Percentiles rank a stretch among this genome's conserved stretches.
Conservation (phyloP, 2,329 filamentous ascomycete species). For the Phoma sp. region DNA sequence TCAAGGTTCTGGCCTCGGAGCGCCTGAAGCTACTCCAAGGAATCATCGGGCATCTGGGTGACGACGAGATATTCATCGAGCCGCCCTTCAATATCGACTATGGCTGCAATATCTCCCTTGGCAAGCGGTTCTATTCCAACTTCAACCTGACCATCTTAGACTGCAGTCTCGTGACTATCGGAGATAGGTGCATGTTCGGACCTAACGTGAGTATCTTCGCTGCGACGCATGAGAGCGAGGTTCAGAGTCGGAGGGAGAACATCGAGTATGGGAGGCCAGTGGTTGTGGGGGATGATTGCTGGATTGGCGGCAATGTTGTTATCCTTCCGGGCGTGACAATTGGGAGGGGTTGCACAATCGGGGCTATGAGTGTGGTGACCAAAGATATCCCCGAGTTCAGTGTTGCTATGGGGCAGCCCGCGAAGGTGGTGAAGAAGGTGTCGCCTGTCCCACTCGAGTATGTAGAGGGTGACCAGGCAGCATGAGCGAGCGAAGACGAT, state of each 20-base stretch:
- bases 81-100: constrained; percentile 70
- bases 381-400: constrained; percentile 72
- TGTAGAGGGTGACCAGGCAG: neutral
- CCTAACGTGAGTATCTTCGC: constrained; percentile 62
- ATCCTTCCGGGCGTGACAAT: constrained; percentile 81
- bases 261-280: constrained; percentile 60
- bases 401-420: constrained; percentile 72
- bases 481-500: neutral
- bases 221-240: constrained; percentile 61
- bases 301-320: constrained; percentile 58
- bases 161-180: constrained; percentile 61
- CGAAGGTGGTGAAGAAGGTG: constrained; percentile 59
- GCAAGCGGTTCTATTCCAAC: constrained; percentile 70
- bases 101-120: constrained; percentile 69
- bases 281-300: constrained; percentile 53
- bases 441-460: constrained; percentile 20
- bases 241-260: constrained; percentile 56
- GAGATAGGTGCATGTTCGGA: constrained; percentile 60
- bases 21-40: constrained; percentile 34
- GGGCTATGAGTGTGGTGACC: constrained; percentile 84
- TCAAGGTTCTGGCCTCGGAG: constrained; percentile 34
- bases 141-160: constrained; percentile 64
- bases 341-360: constrained; percentile 75
- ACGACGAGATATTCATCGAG: constrained; percentile 60
- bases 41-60: constrained; percentile 44